These are phyloP conservation scores for Xylariaceae sp. DNA, from an alignment of 2,329 filamentous ascomycete genomes.

Conservation along the genomic window DNA sequence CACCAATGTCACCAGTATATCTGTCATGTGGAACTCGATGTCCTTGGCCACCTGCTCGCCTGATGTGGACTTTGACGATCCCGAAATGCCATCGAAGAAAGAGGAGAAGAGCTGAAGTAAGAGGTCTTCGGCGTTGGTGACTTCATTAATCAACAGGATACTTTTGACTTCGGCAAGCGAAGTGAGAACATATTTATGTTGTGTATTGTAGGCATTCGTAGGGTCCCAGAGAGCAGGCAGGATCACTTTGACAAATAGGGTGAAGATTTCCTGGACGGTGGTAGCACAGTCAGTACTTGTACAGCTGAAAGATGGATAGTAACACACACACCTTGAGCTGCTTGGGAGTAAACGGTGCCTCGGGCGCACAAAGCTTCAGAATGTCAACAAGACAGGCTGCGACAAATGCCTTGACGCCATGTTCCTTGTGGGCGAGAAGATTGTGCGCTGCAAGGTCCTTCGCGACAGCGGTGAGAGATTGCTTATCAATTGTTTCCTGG, in stretches of 20 bases:
- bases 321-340: slow-evolving; percentile 72
- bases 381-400: slow-evolving; percentile 91
- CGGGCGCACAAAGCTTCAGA: slow-evolving; percentile 84
- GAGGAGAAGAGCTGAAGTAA: slow-evolving; percentile 78
- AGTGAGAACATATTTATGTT: slow-evolving; percentile 86
- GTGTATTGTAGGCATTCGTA: slow-evolving; percentile 82
- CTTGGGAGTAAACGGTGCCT: slow-evolving; percentile 86
- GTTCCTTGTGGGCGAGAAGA: slow-evolving; percentile 85
- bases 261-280: slow-evolving; percentile 78
- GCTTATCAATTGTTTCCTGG: slow-evolving; percentile 77
- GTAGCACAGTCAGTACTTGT: background rate
- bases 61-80: slow-evolving; percentile 66
- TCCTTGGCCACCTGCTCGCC: slow-evolving; percentile 87
- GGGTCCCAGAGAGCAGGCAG: slow-evolving; percentile 83
- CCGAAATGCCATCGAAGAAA: slow-evolving; percentile 89
- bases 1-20: slow-evolving; percentile 77
- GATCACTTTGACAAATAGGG: slow-evolving; percentile 76
- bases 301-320: slow-evolving; percentile 6
- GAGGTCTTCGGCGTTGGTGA: slow-evolving; percentile 75
- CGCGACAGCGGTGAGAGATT: slow-evolving; percentile 79
- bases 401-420: slow-evolving; percentile 84
- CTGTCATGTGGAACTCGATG: slow-evolving; percentile 87
- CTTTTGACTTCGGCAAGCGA: slow-evolving; percentile 93
- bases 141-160: slow-evolving; percentile 84
- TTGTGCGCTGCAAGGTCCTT: slow-evolving; percentile 80